Conservation (phyloP, 495 filamentous ascomycete genomes). For the Melanomma pulvis-pyrius region DNA sequence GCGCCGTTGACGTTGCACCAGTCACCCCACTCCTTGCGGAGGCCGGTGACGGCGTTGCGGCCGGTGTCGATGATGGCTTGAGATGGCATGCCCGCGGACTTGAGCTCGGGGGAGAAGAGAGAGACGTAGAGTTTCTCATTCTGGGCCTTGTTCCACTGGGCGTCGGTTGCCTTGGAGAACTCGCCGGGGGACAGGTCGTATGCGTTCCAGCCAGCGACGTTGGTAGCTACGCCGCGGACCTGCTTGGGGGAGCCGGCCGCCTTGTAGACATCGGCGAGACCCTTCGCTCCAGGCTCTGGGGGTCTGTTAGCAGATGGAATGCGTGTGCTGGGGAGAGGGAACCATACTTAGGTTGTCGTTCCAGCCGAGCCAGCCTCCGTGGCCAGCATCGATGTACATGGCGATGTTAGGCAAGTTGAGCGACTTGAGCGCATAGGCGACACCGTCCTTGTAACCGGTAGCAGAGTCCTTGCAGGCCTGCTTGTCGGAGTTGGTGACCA, state of each 20-base stretch:
- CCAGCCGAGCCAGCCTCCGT: slow-evolving; percentile 85
- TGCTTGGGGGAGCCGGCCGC: slow-evolving; percentile 64
- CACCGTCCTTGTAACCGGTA: slow-evolving; percentile 66
- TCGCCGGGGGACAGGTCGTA: slow-evolving; percentile 50
- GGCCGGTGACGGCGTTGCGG: slow-evolving; percentile 68
- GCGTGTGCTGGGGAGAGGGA: background rate
- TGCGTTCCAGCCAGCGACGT: slow-evolving; percentile 78
- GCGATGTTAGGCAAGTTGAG: slow-evolving; percentile 77
- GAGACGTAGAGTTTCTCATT: slow-evolving; percentile 77
- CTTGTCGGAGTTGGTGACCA: slow-evolving; percentile 73
- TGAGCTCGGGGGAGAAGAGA: slow-evolving; percentile 64
- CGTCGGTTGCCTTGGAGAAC: slow-evolving; percentile 37
- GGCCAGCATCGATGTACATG: slow-evolving; percentile 83
- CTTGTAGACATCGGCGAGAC: slow-evolving; percentile 69
- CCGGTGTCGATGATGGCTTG: slow-evolving; percentile 73
- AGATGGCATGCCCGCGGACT: slow-evolving; percentile 64
- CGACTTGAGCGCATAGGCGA: slow-evolving; percentile 69
- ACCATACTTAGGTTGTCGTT: slow-evolving; percentile 63
- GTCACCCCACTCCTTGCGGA: slow-evolving; percentile 68
- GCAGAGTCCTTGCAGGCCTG: slow-evolving; percentile 65
- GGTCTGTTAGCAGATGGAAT: background rate
- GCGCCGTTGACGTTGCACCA: slow-evolving; percentile 82
- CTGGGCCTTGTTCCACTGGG: slow-evolving; percentile 39
- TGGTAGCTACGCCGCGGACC: slow-evolving; percentile 74
- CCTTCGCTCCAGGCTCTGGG: slow-evolving; percentile 63